Conservation (phyloP, 495 filamentous ascomycete species). For the Neurospora sp. region DNA sequence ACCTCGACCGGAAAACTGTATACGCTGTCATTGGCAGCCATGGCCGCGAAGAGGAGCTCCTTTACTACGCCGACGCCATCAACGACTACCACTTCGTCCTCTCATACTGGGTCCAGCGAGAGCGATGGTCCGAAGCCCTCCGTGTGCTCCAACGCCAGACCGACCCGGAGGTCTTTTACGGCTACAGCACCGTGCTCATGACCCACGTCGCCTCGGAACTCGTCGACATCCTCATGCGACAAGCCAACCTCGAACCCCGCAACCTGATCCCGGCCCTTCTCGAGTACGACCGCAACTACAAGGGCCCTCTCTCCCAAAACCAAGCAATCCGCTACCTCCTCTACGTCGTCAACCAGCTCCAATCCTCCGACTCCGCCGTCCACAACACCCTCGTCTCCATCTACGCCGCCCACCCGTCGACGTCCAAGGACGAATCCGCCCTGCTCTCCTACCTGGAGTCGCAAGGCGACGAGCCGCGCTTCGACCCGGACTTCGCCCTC, state of each 20-base stretch:
- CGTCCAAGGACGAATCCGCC: constrained; percentile 67
- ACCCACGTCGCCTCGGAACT: constrained; percentile 71
- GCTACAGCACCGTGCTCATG: constrained; percentile 93
- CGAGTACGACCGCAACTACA: constrained; percentile 76
- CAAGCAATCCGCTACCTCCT: constrained; percentile 92
- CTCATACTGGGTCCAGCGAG: constrained; percentile 93
- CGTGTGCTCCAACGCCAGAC: constrained; percentile 84
- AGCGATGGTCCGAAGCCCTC: constrained; percentile 85
- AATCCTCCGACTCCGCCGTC: constrained; percentile 76
- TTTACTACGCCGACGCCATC: constrained; percentile 77
- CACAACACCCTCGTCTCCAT: constrained; percentile 97
- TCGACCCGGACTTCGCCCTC: constrained; percentile 95
- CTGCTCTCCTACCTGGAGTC: constrained; percentile 81
- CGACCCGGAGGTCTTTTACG: constrained; percentile 87
- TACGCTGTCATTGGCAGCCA: constrained; percentile 96
- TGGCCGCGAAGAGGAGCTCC: constrained; percentile 82
- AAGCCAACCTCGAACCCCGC: constrained; percentile 75
- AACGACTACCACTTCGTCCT: constrained; percentile 92
- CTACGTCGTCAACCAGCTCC: constrained; percentile 82
- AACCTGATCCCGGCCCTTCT: constrained; percentile 86
- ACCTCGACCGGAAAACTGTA: constrained; percentile 81
- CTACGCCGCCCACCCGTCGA: constrained; percentile 75
- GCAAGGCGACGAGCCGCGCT: constrained; percentile 56
- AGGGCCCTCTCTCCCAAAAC: constrained; percentile 57
- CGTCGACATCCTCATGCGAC: constrained; percentile 89